Percentiles rank a stretch among this genome's conserved stretches.
Conservation (phyloP, 2,329 filamentous ascomycete genomes). For the Leptographium galeiforme region DNA sequence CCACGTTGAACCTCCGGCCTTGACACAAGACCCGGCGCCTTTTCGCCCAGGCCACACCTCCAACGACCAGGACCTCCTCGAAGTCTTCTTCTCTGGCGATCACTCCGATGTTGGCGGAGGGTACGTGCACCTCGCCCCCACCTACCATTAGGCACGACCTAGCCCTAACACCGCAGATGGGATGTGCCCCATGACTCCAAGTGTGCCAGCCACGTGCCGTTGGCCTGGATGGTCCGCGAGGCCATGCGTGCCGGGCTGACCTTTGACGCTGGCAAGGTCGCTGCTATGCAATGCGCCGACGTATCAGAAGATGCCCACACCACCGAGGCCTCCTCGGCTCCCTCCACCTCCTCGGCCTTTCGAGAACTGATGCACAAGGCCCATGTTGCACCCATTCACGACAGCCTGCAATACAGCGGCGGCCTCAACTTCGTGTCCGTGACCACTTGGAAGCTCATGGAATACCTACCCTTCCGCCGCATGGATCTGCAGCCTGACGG, state of each 20-base stretch:
- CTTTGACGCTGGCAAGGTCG: conserved; percentile 57
- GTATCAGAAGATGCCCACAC: conserved; percentile 17
- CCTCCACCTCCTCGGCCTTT: too few species aligned
- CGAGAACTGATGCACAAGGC: conserved; percentile 40
- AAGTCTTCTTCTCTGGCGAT: conserved; percentile 69
- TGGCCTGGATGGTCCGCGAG: conserved; percentile 53
- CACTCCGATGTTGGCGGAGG: conserved; percentile 72
- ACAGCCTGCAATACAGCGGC: conserved; percentile 52
- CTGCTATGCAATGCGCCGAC: conserved; percentile 49
- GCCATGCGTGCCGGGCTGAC: conserved; percentile 49
- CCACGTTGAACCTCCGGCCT: too few species aligned
- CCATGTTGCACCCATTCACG: conserved; percentile 46
- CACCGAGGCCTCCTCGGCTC: background rate
- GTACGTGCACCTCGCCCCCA: background rate
- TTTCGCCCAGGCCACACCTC: too few species aligned
- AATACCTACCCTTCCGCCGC: conserved; percentile 65
- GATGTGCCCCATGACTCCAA: conserved; percentile 41
- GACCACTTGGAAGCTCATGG: conserved; percentile 63
- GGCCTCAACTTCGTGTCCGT: conserved; percentile 45
- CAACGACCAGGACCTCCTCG: conserved; percentile 56
- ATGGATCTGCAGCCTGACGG: conserved; percentile 66
- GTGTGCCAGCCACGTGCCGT: conserved; percentile 49
- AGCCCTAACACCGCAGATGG: conserved; percentile 29
- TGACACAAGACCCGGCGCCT: too few species aligned
- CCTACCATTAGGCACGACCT: background rate